Base-by-base conservation (phyloP, 352 stramenopile species). In the Phytopythium vexans region DNA sequence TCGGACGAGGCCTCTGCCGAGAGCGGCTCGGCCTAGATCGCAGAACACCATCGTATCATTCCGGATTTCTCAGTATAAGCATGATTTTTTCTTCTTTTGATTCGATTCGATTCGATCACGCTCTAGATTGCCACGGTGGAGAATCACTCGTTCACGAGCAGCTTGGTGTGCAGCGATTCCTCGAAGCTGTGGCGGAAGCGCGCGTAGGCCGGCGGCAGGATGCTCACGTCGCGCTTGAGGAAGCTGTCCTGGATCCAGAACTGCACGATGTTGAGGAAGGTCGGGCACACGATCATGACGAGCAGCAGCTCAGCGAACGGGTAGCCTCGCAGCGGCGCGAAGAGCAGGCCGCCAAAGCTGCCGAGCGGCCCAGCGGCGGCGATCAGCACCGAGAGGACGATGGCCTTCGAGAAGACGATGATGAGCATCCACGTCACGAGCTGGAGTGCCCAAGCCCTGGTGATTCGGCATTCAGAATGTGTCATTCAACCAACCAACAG, bases 171-270 rank as follows among this genome's bases (percentile, higher is more conserved):
- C 50, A 92, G 60, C 39, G 77, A 80, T 38, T 87, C 72, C 49
- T 89, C 78, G 48, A 88, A 84, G 15, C 60, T 78, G 44, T 89
- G 72, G 48, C 75, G 69, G 52, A 86, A 84, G 54, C 66, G 70
- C 15, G 73, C 74, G 64, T 88, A 90, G 50, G 70, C 63, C 1
- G 66, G 67, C 15, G 80, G 71, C 4, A 88, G 38, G 33, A 86
- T 80, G 50, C 72, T 86, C 9, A 82, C 66, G 43, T 90, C 82
- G 16, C 78, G 74, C 63, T 92, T 92, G 40, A 92, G 74, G 52
- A 90, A 92, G 47, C 74, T 91, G 56, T 91, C 79, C 60, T 92
- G 82, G 58, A 92, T 89, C 83, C 82, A 93, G 58, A 93, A 91
- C 65, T 93, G 81, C 47, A 89, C 72, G 27, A 91, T 61, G 61